Conservation (phyloP, 106 monocot genomes). For the Amphibolis antarctica region DNA sequence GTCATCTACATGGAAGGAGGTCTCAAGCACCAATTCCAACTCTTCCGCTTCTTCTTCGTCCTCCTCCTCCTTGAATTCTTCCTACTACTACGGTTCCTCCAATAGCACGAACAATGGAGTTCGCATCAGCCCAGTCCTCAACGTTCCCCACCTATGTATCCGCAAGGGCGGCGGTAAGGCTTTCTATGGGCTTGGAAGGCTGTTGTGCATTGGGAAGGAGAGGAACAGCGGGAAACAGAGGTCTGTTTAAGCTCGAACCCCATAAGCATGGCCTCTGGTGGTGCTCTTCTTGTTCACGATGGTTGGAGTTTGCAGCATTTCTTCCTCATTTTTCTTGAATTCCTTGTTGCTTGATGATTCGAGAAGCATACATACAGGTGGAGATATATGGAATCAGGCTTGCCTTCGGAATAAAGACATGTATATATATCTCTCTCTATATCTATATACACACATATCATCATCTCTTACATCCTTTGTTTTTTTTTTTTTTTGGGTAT, state of each 20-base stretch:
- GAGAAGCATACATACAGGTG: too few relatives aligned
- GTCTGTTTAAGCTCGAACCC: not conserved
- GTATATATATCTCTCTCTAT: too few relatives aligned
- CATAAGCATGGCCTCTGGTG: not conserved
- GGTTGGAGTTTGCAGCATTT: too few relatives aligned
- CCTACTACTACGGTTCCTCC: conserved; percentile 5
- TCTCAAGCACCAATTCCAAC: not conserved
- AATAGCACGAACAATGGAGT: conserved; percentile 1
- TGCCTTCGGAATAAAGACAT: too few relatives aligned
- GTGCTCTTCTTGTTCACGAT: too few relatives aligned
- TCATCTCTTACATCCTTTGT: too few relatives aligned
- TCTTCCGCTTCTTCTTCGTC: not conserved
- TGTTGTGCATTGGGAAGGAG: conserved; percentile 9
- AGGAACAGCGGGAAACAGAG: conserved; percentile 5
- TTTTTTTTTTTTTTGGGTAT: too few relatives aligned
- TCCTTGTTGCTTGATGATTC: too few relatives aligned
- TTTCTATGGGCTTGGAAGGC: conserved; percentile 4
- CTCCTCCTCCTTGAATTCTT: not conserved
- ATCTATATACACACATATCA: too few relatives aligned
- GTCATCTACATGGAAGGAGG: not conserved
- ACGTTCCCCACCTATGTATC: conserved; percentile 8
- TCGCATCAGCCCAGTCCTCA: conserved; percentile 17
- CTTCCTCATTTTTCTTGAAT: too few relatives aligned
- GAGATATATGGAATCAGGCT: too few relatives aligned
- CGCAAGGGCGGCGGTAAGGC: not conserved